Base-by-base conservation (phyloP, 1,139 yeast genomes). In the Kazachstania sp. region DNA sequence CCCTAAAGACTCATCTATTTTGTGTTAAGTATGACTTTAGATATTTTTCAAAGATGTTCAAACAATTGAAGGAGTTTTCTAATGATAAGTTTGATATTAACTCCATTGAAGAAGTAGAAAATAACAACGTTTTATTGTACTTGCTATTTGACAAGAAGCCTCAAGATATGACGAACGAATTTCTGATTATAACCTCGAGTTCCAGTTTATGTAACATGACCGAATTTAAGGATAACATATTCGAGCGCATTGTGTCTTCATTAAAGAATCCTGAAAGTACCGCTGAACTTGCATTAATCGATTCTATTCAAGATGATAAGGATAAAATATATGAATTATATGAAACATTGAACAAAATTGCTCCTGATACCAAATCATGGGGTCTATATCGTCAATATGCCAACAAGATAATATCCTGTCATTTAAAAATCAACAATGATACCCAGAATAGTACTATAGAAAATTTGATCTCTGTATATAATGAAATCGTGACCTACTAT, bases 1-100 rank as follows among this genome's bases (percentile, higher is more conserved):
- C 66, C 3, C 49, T 79, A 18, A 67, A 43, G 9, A 37, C 52
- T 9, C 59, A 61, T 44, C 64, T 45, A 5, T 52, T 49, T 34
- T 49, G 54, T 19, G 45, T 45, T 19, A 39, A 46, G 12, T 49
- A 51, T 18, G 48, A 50, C 30, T 59, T 55, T 42, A 45, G 48
- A 36, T 56, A 51, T 44, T 37, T 60, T 8, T 38, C 47, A 2
- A 51, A 54, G n/a, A 39, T 55, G 15, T 23, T 51, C 11, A 55
- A 53, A 23, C 46, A 49, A 23, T 55, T 54, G 36, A 54, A 51
- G 38, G 57, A 54, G 35, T 50, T 51, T 45, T 52, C 56, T 11
- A 35, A n/a, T 11, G 16, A 32, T 3, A 37, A 41, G 7, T 39
- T 53, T 26, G n/a, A 39, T 2, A 12, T 16, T 16, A 19, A 32